phyloP scores from a whole-genome alignment of 2,329 filamentous ascomycete genomes.

The Alternaria gansuensis region DNA sequence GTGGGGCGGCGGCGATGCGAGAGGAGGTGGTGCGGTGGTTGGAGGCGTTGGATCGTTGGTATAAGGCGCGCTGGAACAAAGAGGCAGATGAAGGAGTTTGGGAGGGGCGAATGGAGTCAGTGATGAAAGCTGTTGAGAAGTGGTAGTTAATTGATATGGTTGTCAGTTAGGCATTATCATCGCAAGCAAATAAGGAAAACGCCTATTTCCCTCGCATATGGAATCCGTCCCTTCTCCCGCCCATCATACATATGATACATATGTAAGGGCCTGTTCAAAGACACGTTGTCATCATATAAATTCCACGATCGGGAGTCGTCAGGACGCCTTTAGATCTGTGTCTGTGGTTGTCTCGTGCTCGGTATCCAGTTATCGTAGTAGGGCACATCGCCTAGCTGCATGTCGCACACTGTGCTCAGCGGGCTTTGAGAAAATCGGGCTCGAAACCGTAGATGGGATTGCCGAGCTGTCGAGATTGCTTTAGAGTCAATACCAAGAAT shows the following conservation, averaged over 20 bases:
- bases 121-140: slow-evolving; percentile 8
- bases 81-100: slow-evolving; percentile 1
- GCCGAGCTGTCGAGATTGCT: slow-evolving; percentile 29
- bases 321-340: not conserved
- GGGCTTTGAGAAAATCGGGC: slow-evolving; percentile 19
- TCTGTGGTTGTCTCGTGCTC: not conserved
- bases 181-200: not conserved
- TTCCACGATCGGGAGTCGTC: not conserved
- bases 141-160: slow-evolving; percentile 13
- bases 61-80: not conserved
- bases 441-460: slow-evolving; percentile 40
- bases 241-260: not conserved
- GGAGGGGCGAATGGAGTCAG: slow-evolving; percentile 9
- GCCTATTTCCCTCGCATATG: not conserved
- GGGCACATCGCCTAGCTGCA: not conserved
- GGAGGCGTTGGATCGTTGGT: slow-evolving; percentile 15
- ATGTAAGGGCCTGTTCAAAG: not conserved
- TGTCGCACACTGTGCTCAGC: slow-evolving; percentile 3
- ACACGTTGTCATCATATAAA: not conserved
- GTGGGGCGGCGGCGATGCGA: slow-evolving; percentile 4
- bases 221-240: not conserved
- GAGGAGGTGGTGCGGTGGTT: slow-evolving; percentile 17
- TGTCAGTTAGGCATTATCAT: slow-evolving; percentile 4
- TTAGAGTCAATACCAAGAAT: not conserved
- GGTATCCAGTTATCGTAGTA: not conserved